phyloP scores from a whole-genome alignment of 2,329 filamentous ascomycete genomes.

The Colletotrichum cordylinicola region DNA sequence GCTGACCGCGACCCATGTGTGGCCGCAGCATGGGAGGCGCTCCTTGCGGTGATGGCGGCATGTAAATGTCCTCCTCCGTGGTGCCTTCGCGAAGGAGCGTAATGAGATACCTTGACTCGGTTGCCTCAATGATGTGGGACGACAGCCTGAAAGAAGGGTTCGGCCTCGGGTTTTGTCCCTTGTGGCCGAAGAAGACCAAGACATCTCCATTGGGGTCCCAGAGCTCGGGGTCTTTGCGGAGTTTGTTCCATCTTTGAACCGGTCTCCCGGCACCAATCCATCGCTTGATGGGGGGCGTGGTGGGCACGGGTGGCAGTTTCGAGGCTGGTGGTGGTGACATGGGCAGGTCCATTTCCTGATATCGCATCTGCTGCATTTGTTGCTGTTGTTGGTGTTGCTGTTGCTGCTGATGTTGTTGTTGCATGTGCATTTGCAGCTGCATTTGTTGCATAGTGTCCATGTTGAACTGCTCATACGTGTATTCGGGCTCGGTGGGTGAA shows the following conservation, averaged over 20 bases:
- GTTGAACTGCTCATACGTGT: slow-evolving; percentile 21
- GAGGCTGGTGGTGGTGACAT: slow-evolving; percentile 22
- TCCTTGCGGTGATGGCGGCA: slow-evolving; percentile 48
- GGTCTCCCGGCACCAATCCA: slow-evolving; percentile 58
- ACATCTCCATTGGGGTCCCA: slow-evolving; percentile 69
- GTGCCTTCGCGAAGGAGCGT: slow-evolving; percentile 59
- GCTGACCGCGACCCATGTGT: slow-evolving; percentile 36
- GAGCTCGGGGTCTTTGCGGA: slow-evolving; percentile 64
- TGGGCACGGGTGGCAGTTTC: slow-evolving; percentile 29
- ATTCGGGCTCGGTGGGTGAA: slow-evolving; percentile 20
- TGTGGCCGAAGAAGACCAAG: slow-evolving; percentile 59
- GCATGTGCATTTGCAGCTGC: slow-evolving; percentile 12
- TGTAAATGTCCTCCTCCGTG: slow-evolving; percentile 51
- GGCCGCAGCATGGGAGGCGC: slow-evolving; percentile 44
- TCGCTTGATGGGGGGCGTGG: slow-evolving; percentile 50
- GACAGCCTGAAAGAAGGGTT: slow-evolving; percentile 63
- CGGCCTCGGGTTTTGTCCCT: slow-evolving; percentile 47
- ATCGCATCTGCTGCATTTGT: slow-evolving; percentile 8
- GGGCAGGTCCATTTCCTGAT: slow-evolving; percentile 14
- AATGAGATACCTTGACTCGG: slow-evolving; percentile 59
- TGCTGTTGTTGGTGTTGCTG: not conserved
- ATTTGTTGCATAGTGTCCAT: slow-evolving; percentile 14
- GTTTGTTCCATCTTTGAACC: slow-evolving; percentile 60
- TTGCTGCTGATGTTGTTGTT: slow-evolving; percentile 15
- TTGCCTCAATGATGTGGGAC: slow-evolving; percentile 64